A percentile compares a stretch with the other conserved stretches of the same genome.
Evolutionary conservation across 2,329 filamentous ascomycete genomes (phyloP).

Genomic region (Xylaria digitata): DNA sequence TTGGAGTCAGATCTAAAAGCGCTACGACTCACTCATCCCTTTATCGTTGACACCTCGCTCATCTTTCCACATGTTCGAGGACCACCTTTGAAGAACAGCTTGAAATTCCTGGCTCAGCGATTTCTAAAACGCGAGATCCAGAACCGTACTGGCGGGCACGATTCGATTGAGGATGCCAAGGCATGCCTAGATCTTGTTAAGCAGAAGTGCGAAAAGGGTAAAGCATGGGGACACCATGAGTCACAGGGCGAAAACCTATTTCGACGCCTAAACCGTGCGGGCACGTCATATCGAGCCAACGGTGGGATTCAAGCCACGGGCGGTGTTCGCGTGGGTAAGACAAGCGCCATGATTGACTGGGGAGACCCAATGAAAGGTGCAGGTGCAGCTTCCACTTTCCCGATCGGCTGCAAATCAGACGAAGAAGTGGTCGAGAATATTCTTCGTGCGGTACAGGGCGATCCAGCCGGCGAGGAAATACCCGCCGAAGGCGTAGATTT

Average conservation of each 20-base stretch:
- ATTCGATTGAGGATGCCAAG: slow-evolving; percentile 91
- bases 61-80: slow-evolving; percentile 92
- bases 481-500: slow-evolving; percentile 72
- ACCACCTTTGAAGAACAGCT: slow-evolving; percentile 86
- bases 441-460: slow-evolving; percentile 69
- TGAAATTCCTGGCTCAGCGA: slow-evolving; percentile 90
- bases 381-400: slow-evolving; percentile 66
- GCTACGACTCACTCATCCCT: slow-evolving; percentile 87
- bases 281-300: slow-evolving; percentile 71
- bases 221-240: slow-evolving; percentile 84
- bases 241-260: slow-evolving; percentile 88
- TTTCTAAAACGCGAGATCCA: slow-evolving; percentile 91
- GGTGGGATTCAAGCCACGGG: slow-evolving; percentile 68
- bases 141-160: slow-evolving; percentile 79
- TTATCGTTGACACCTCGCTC: slow-evolving; percentile 90
- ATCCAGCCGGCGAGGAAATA: slow-evolving; percentile 67
- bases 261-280: slow-evolving; percentile 76
- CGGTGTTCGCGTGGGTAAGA: slow-evolving; percentile 67
- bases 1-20: slow-evolving; percentile 86
- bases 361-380: slow-evolving; percentile 76
- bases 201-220: slow-evolving; percentile 94
- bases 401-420: slow-evolving; percentile 68
- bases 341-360: slow-evolving; percentile 87
- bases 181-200: slow-evolving; percentile 94
- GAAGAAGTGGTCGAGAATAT: slow-evolving; percentile 67